phyloP scores from a whole-genome alignment of 2,329 filamentous ascomycete species.

The Sporothrix brasiliensis region DNA sequence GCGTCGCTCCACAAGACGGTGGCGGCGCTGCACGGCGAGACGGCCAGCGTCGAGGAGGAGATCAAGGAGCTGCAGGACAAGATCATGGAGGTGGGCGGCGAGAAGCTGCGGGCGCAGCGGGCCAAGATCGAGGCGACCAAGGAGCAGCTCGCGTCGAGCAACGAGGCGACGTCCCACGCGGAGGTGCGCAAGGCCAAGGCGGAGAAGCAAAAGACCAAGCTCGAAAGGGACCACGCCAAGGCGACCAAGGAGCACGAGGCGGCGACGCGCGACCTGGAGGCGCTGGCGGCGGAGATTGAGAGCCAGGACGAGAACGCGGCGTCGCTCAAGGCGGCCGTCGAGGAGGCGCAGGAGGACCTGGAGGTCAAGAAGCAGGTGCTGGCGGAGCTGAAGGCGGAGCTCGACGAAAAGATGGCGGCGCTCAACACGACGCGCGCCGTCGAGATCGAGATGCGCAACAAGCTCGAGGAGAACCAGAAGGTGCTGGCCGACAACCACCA shows the following conservation, averaged over 20 bases:
- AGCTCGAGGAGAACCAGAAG: constrained; percentile 95
- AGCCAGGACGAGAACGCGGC: constrained; percentile 76
- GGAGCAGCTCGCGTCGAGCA: constrained; percentile 77
- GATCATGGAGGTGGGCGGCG: constrained; percentile 97
- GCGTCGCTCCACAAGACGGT: constrained; percentile 74
- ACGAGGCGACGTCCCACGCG: constrained; percentile 80
- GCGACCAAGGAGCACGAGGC: constrained; percentile 77
- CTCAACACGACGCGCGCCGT: constrained; percentile 85
- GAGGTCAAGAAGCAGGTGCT: constrained; percentile 80
- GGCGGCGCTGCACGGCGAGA: constrained; percentile 77
- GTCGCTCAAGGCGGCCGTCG: constrained; percentile 70
- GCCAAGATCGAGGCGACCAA: constrained; percentile 88
- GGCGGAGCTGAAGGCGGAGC: constrained; percentile 74
- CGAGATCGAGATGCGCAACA: constrained; percentile 98
- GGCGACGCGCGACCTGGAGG: constrained; percentile 72
- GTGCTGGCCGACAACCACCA: constrained; percentile 82
- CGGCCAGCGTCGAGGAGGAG: constrained; percentile 85
- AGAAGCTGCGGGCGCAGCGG: constrained; percentile 86
- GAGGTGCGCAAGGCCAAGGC: constrained; percentile 90
- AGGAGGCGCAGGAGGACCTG: constrained; percentile 79
- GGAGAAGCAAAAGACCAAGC: constrained; percentile 86
- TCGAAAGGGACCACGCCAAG: constrained; percentile 79
- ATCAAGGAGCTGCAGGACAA: constrained; percentile 92
- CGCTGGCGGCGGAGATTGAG: constrained; percentile 75
- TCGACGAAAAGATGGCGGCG: constrained; percentile 83